These are phyloP conservation scores for Coriaria nepalensis DNA, from an alignment of 306 rosid species.

Conservation along the genomic window DNA sequence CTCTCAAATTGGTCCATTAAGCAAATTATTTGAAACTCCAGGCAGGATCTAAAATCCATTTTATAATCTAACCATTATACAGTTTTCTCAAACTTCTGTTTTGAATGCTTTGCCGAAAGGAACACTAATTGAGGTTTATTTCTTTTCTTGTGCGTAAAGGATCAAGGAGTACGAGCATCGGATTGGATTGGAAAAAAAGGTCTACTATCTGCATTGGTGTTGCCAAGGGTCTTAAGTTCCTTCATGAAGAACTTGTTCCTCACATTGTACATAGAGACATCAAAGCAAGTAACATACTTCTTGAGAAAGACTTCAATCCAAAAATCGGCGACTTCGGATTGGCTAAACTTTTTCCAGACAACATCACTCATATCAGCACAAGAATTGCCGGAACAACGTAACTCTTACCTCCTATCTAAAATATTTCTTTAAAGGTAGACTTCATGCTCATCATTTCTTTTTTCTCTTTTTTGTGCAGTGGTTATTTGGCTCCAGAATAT, in stretches of 20 bases:
- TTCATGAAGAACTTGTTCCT: constrained; percentile 81
- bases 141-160: constrained; percentile 29
- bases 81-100: too few relatives aligned
- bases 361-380: constrained; percentile 91
- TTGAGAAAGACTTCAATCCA: constrained; percentile 56
- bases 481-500: constrained; percentile 96
- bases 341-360: constrained; percentile 92
- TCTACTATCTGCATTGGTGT: constrained; percentile 61
- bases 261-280: constrained; percentile 93
- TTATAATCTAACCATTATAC: background rate
- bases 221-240: constrained; percentile 73
- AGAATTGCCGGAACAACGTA: constrained; percentile 98
- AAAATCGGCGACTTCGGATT: constrained; percentile 95
- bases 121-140: background rate
- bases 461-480: constrained; percentile 37
- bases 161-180: constrained; percentile 17
- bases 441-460: background rate
- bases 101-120: background rate
- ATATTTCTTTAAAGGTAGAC: constrained; percentile 4
- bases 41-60: constrained; percentile 2
- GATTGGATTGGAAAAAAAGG: constrained; percentile 72
- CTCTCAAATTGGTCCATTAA: too few relatives aligned
- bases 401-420: constrained; percentile 20
- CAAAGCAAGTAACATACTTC: constrained; percentile 87
- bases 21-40: background rate